Evolutionary conservation across 345 rosid species (phyloP), one percentile per base, ranked within the genome.

Genomic region (Brassica carinata): DNA sequence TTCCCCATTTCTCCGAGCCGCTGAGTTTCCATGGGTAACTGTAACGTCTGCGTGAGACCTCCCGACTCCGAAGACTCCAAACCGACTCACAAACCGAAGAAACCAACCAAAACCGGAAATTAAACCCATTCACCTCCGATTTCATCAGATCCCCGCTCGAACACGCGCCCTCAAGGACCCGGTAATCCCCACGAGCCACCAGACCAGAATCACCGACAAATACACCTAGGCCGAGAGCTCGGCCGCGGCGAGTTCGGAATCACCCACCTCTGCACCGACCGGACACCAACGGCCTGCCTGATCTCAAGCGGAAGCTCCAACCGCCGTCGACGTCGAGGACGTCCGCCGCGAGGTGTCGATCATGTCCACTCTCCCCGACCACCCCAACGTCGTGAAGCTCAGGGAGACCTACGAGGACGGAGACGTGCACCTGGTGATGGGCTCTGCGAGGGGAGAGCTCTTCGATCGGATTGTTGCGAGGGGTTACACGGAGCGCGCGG

Each of bases 211-310:
- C 85, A 86, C 86, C 57, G 98, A 94, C 77, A 91, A 92, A 86
- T 94, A 94, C 86, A 82, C 86, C 87, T 94, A 5, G 95, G 98
- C 30, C 85, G 95, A n/a, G 98, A 94, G 48, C 87, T 94, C 18
- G 98, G 98, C 5, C 90, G 98, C 2, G 98, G 98, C 5, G 98
- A 94, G 79, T 94, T 94, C 85, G 98, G 98, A 0, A 90, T 94
- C 76, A 94, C 98, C n/a, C 8, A 87, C 72, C 94, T 94, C 77
- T 94, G 97, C 57, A 94, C 98, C 4, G 97, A 94, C 84, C 84
- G 1, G 98, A 94, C 72, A 87, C 87, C 53, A 85, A 83, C 34
- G 90, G n/a, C n/a, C n/a, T n/a, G n/a, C n/a, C n/a, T n/a, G n/a
- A n/a, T n/a, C n/a, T n/a, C n/a, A 89, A 18, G 92, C 86, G 82